These are phyloP conservation scores for Chaetomiaceae sp. DNA, from an alignment of 2,329 filamentous ascomycete species.

Conservation along the genomic window DNA sequence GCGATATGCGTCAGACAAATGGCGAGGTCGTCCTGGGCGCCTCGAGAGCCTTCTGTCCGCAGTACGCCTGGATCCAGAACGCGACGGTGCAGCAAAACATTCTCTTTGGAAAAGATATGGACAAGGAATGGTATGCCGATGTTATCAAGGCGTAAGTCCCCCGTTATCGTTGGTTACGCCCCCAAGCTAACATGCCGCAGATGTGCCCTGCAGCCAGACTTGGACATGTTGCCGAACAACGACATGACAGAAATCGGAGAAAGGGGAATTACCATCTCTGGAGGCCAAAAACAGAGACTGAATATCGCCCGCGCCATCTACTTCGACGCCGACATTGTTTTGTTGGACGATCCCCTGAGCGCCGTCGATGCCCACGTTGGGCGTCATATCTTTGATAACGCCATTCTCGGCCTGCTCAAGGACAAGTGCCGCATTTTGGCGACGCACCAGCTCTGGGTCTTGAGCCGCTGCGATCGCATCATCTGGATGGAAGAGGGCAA, in stretches of 20 bases:
- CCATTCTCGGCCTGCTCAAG: conserved; percentile 82
- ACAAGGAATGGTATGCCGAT: conserved; percentile 73
- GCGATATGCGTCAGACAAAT: conserved; percentile 83
- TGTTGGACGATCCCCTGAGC: conserved; percentile 66
- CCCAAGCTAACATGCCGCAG: conserved; percentile 31
- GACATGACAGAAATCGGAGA: conserved; percentile 93
- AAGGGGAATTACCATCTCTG: conserved; percentile 89
- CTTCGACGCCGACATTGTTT: conserved; percentile 62
- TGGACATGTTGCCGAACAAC: conserved; percentile 88
- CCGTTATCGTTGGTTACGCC: not conserved
- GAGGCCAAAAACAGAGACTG: conserved; percentile 89
- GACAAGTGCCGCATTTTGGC: conserved; percentile 88
- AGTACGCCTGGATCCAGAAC: conserved; percentile 98
- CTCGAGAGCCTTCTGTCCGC: conserved; percentile 83
- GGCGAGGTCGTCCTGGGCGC: conserved; percentile 74
- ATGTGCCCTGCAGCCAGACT: conserved; percentile 77
- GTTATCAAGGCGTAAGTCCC: conserved; percentile 68
- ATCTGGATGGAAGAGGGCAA: conserved; percentile 87
- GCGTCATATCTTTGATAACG: conserved; percentile 83
- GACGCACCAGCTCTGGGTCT: conserved; percentile 91
- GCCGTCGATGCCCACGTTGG: conserved; percentile 68
- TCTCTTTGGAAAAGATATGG: conserved; percentile 74
- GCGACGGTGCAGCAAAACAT: conserved; percentile 84
- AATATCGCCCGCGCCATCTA: conserved; percentile 85
- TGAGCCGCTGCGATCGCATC: conserved; percentile 85